phyloP scores from a whole-genome alignment of 108 stramenopile species.

The Schizochytrium sp. region DNA sequence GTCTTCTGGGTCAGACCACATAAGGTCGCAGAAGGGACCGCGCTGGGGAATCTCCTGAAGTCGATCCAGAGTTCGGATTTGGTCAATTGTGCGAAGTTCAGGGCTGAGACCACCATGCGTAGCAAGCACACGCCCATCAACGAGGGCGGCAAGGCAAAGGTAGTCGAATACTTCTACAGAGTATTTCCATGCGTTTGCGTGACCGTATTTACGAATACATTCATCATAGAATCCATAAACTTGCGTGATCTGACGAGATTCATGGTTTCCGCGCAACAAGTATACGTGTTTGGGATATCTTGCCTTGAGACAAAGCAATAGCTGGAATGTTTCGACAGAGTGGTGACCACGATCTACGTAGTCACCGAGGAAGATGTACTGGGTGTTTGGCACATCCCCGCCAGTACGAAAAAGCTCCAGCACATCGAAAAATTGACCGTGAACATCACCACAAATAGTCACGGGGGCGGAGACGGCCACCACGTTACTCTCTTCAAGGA shows the following conservation, averaged over 20 bases:
- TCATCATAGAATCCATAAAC: slow-evolving; percentile 98
- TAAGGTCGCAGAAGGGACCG: slow-evolving; percentile 91
- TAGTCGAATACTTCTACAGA: slow-evolving; percentile 90
- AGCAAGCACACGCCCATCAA: slow-evolving; percentile 87
- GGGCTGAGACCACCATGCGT: slow-evolving; percentile 91
- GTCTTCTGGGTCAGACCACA: slow-evolving; percentile 87
- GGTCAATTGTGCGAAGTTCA: slow-evolving; percentile 86
- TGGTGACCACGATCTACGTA: slow-evolving; percentile 94
- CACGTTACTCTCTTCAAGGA: slow-evolving; percentile 55
- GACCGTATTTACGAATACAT: slow-evolving; percentile 97
- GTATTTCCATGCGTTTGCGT: slow-evolving; percentile 96
- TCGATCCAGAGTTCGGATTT: slow-evolving; percentile 87
- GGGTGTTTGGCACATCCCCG: slow-evolving; percentile 64
- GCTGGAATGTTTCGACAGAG: slow-evolving; percentile 85
- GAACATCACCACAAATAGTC: slow-evolving; percentile 65
- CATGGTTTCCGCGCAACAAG: slow-evolving; percentile 93
- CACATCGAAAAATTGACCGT: slow-evolving; percentile 71
- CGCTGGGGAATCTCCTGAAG: slow-evolving; percentile 91
- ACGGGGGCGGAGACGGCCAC: slow-evolving; percentile 45
- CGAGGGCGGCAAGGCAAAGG: slow-evolving; percentile 84
- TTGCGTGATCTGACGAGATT: slow-evolving; percentile 96
- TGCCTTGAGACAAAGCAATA: slow-evolving; percentile 87
- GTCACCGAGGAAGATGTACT: slow-evolving; percentile 91
- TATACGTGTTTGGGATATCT: slow-evolving; percentile 87
- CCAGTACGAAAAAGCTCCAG: slow-evolving; percentile 65